These are phyloP conservation scores for Asterionellopsis glacialis DNA, from an alignment of 108 stramenopile genomes.

Conservation along the genomic window DNA sequence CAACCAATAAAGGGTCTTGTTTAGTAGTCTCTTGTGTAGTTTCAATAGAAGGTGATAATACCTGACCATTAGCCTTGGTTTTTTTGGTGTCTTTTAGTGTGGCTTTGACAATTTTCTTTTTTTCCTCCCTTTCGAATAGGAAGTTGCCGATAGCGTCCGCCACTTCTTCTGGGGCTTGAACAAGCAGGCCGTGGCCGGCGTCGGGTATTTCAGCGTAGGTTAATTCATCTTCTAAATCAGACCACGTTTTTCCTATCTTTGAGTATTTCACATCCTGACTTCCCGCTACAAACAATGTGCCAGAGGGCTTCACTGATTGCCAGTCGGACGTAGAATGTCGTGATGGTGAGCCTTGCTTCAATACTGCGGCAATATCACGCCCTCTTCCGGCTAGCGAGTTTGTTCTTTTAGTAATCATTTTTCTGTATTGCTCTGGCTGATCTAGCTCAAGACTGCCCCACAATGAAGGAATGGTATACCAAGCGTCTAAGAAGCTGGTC, in stretches of 20 bases:
- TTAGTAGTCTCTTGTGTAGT: no score
- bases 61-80: no score
- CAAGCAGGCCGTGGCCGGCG: conserved; percentile 70
- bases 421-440: conserved; percentile 13
- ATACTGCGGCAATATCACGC: conserved; percentile 52
- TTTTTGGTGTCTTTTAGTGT: no score
- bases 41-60: no score
- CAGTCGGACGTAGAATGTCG: conserved; percentile 39
- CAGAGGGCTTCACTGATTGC: conserved; percentile 30
- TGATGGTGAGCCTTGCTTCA: conserved; percentile 54
- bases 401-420: conserved; percentile 34
- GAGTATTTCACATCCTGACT: conserved; percentile 70
- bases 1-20: no score
- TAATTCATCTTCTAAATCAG: conserved; percentile 11
- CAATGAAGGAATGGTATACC: conserved; percentile 47
- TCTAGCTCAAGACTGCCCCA: conserved; percentile 53
- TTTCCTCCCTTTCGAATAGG: conserved; percentile 10
- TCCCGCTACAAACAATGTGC: conserved; percentile 62
- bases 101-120: background rate
- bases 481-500: conserved; percentile 42
- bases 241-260: conserved; percentile 39
- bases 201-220: conserved; percentile 33
- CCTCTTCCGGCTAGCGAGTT: conserved; percentile 31
- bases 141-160: conserved; percentile 35
- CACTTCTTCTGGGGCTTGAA: conserved; percentile 49